phyloP scores from a whole-genome alignment of 2,329 filamentous ascomycete genomes.

The Alternaria conjuncta region DNA sequence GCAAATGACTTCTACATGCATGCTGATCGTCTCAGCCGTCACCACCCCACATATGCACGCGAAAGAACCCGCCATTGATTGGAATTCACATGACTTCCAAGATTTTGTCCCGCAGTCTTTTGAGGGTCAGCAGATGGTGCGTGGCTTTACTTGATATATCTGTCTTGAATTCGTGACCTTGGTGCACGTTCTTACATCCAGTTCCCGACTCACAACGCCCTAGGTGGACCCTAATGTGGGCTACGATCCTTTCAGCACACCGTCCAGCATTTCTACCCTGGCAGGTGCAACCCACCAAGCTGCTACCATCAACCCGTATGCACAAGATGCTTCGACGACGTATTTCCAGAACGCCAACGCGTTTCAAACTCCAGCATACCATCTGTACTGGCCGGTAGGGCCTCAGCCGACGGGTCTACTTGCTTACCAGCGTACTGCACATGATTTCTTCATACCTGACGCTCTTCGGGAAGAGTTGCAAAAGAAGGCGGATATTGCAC shows the following conservation, averaged over 20 bases:
- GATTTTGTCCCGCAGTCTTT: constrained; percentile 64
- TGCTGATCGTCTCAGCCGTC: constrained; percentile 41
- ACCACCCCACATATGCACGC: constrained; percentile 53
- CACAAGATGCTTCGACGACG: constrained; percentile 70
- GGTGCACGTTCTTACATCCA: background rate
- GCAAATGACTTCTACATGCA: constrained; percentile 2
- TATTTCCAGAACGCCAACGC: constrained; percentile 69
- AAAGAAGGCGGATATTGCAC: constrained; percentile 82
- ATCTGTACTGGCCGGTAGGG: constrained; percentile 88
- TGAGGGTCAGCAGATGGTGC: constrained; percentile 57
- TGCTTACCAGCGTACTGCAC: constrained; percentile 83
- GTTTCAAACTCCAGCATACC: constrained; percentile 69
- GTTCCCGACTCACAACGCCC: constrained; percentile 8
- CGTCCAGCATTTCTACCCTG: constrained; percentile 42
- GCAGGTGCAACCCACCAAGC: constrained; percentile 47
- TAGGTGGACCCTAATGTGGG: constrained; percentile 47
- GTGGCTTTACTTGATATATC: constrained; percentile 25
- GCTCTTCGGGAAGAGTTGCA: constrained; percentile 86
- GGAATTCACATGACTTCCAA: constrained; percentile 56
- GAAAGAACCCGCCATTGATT: constrained; percentile 57
- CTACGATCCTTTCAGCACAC: constrained; percentile 55
- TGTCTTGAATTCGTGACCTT: background rate
- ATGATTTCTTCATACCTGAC: constrained; percentile 92
- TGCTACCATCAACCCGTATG: constrained; percentile 69
- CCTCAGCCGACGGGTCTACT: constrained; percentile 81